These are phyloP conservation scores for Aspergillus texensis DNA, from an alignment of 2,329 filamentous ascomycete species.

Conservation along the genomic window DNA sequence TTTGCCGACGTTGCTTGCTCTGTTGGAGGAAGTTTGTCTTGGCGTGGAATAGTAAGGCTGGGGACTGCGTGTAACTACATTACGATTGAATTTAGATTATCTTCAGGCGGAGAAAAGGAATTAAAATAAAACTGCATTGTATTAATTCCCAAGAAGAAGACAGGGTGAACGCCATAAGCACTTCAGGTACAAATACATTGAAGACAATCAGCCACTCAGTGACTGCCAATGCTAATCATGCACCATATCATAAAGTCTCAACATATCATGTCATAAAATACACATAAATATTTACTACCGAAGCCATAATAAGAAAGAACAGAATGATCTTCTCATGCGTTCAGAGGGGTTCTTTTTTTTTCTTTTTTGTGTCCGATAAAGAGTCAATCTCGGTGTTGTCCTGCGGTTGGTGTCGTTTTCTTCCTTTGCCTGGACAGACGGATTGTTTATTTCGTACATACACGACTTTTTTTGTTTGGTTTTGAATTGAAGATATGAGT, in stretches of 20 bases:
- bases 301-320: not conserved
- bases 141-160: too few species aligned
- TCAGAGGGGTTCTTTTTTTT: not conserved
- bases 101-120: too few species aligned
- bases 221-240: too few species aligned
- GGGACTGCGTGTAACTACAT: too few species aligned
- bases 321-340: not conserved
- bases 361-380: not conserved
- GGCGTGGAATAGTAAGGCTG: too few species aligned
- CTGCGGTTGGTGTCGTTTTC: not conserved
- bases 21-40: too few species aligned
- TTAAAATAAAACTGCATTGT: too few species aligned
- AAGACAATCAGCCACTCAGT: too few species aligned
- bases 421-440: not conserved
- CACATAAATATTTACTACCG: not conserved
- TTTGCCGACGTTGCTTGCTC: too few species aligned
- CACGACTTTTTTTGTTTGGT: slow-evolving; percentile 14
- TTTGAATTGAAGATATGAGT: slow-evolving; percentile 6
- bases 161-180: too few species aligned
- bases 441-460: slow-evolving; percentile 16
- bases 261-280: slow-evolving; percentile 1
- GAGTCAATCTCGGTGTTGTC: not conserved
- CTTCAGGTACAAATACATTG: too few species aligned
- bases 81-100: too few species aligned
- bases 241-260: not conserved